phyloP scores from a whole-genome alignment of 1,284 basidiomycete genomes.

The Xerocomus minutiporus region DNA sequence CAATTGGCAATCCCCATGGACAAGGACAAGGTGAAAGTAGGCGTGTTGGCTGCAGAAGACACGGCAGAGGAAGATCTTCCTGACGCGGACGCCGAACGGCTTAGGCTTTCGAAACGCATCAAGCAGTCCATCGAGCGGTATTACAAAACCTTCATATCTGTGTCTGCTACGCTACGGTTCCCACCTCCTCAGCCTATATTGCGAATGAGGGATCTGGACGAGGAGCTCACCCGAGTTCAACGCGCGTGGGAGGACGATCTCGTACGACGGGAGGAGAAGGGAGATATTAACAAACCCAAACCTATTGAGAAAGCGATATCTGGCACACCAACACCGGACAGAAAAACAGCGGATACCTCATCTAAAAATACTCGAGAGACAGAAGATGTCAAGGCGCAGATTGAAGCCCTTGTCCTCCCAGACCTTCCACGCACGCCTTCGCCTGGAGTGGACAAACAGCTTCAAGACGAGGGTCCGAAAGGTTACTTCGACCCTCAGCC shows the following conservation, averaged over 20 bases:
- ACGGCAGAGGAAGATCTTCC: constrained; percentile 51
- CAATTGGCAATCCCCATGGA: constrained; percentile 28
- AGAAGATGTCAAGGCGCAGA: constrained; percentile 63
- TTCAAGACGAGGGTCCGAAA: constrained; percentile 27
- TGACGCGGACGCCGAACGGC: constrained; percentile 64
- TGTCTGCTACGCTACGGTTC: constrained; percentile 85
- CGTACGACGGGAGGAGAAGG: constrained; percentile 71
- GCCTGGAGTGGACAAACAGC: constrained; percentile 21
- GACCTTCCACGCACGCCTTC: constrained; percentile 46
- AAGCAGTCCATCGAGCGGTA: constrained; percentile 80
- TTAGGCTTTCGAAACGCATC: constrained; percentile 66
- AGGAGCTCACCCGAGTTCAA: constrained; percentile 63
- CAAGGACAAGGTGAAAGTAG: constrained; percentile 19
- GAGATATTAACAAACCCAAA: constrained; percentile 41
- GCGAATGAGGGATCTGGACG: constrained; percentile 83
- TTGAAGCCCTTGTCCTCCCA: constrained; percentile 59
- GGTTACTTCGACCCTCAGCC: constrained; percentile 44
- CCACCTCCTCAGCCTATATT: constrained; percentile 84
- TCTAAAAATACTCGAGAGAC: constrained; percentile 24
- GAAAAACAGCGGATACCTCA: constrained; percentile 11
- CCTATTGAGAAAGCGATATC: constrained; percentile 21
- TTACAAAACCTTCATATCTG: constrained; percentile 79
- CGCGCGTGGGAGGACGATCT: constrained; percentile 80
- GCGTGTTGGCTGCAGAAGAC: constrained; percentile 16
- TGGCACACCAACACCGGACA: constrained; percentile 29